Percentiles rank a stretch among this genome's conserved stretches.
Evolutionary conservation across 1,139 yeast species (phyloP).

Genomic region (Suhomyces guaymorum): DNA sequence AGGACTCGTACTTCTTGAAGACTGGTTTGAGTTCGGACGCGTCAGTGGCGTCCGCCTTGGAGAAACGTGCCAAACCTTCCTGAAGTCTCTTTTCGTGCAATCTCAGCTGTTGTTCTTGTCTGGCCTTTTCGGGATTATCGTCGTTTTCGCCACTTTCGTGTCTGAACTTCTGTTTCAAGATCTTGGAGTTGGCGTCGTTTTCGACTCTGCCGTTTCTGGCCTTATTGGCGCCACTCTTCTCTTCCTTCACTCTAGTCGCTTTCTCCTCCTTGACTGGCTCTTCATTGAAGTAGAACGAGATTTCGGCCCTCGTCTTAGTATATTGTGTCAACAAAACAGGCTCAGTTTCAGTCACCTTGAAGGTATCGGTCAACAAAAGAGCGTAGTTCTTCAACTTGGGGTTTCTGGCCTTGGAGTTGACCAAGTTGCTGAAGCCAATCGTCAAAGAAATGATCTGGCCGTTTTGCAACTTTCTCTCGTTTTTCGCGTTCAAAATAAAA

Average conservation of each 20-base stretch:
- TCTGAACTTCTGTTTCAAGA: conserved; percentile 77
- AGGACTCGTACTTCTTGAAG: conserved; percentile 91
- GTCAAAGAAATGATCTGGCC: conserved; percentile 78
- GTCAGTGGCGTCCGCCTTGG: conserved; percentile 71
- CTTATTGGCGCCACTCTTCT: conserved; percentile 34
- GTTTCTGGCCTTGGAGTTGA: conserved; percentile 46
- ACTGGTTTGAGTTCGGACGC: conserved; percentile 68
- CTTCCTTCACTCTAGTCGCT: conserved; percentile 18
- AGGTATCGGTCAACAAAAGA: conserved; percentile 79
- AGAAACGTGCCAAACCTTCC: conserved; percentile 77
- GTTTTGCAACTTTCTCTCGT: conserved; percentile 64
- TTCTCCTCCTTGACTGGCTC: conserved; percentile 44
- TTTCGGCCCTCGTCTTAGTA: conserved; percentile 69
- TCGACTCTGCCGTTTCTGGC: conserved; percentile 35
- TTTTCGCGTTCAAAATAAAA: conserved; percentile 71
- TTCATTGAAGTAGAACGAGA: conserved; percentile 84
- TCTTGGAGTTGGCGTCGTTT: conserved; percentile 51
- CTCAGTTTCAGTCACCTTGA: conserved; percentile 62
- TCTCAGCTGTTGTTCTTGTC: conserved; percentile 80
- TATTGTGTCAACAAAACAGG: conserved; percentile 73
- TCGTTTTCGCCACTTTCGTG: conserved; percentile 75
- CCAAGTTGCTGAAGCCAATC: conserved; percentile 71
- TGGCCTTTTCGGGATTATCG: conserved; percentile 69
- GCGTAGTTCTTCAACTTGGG: conserved; percentile 59
- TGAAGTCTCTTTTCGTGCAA: conserved; percentile 84